phyloP scores from a whole-genome alignment of 257 asterid genomes.

The Nicotiana attenuata region DNA sequence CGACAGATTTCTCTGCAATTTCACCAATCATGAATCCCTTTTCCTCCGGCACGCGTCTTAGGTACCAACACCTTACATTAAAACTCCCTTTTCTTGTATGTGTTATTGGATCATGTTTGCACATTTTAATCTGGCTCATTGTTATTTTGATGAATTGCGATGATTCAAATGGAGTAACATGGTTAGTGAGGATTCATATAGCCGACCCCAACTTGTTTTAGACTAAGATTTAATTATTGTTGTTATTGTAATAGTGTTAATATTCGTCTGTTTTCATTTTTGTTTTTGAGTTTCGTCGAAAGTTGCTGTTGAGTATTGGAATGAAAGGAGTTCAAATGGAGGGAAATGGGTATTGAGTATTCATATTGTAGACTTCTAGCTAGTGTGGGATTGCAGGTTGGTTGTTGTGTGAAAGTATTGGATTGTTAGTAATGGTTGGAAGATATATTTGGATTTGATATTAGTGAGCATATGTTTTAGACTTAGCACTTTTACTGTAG shows the following conservation, averaged over 20 bases:
- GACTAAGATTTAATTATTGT: too few species aligned
- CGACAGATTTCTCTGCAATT: slow-evolving; percentile 48
- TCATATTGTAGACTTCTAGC: not conserved
- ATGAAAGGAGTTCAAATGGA: not conserved
- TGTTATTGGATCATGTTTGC: not conserved
- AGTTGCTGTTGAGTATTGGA: not conserved
- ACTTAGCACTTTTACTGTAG: too few species aligned
- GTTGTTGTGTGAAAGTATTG: not conserved
- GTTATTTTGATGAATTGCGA: not conserved
- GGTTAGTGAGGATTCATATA: too few species aligned
- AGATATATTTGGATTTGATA: not conserved
- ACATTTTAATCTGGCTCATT: not conserved
- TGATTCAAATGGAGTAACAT: too few species aligned
- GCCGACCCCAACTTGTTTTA: too few species aligned
- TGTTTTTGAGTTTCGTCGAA: not conserved
- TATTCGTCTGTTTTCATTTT: not conserved
- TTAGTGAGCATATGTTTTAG: too few species aligned
- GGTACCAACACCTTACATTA: slow-evolving; percentile 32
- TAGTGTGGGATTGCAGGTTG: not conserved
- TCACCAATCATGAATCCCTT: slow-evolving; percentile 82
- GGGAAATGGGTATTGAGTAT: not conserved
- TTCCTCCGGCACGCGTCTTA: slow-evolving; percentile 83
- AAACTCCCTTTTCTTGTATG: not conserved
- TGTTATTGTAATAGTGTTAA: too few species aligned
- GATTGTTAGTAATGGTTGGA: not conserved